phyloP scores from a whole-genome alignment of 2,329 filamentous ascomycete species.

The Ascosphaera pollenicola region DNA sequence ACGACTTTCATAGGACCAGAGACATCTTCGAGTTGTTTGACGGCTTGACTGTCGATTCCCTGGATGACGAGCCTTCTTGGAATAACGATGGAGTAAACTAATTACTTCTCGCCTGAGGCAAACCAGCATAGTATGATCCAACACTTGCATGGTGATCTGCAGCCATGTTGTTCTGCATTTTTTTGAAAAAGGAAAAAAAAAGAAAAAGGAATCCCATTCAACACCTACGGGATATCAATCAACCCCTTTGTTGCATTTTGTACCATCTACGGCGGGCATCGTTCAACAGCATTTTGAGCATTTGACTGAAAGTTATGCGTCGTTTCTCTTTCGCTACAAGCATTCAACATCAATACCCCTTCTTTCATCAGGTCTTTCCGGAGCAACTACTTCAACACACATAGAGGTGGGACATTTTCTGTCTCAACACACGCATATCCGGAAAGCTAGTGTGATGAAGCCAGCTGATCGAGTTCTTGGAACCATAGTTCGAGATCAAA shows the following conservation, averaged over 20 bases:
- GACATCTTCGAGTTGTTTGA: slow-evolving; percentile 75
- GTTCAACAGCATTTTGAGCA: neutral
- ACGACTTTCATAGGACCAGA: slow-evolving; percentile 74
- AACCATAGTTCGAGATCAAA: too few relatives aligned
- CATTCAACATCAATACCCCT: neutral
- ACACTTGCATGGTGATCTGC: too few relatives aligned
- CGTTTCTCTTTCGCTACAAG: neutral
- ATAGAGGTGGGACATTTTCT: neutral
- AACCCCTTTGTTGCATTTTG: neutral
- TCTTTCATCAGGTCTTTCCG: neutral
- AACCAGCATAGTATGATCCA: too few relatives aligned
- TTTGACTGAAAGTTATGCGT: neutral
- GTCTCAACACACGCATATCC: neutral
- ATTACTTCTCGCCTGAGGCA: neutral
- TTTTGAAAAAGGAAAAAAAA: too few relatives aligned
- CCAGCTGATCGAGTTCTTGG: too few relatives aligned
- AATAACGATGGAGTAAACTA: neutral
- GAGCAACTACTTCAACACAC: neutral
- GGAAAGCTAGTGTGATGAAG: too few relatives aligned
- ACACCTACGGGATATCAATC: neutral
- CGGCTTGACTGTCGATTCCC: slow-evolving; percentile 31
- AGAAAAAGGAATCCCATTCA: neutral
- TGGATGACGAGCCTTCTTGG: slow-evolving; percentile 4
- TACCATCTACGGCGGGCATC: neutral
- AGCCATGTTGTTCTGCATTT: too few relatives aligned